Evolutionary conservation across 306 rosid species (phyloP).

Genomic region (Begonia peltatifolia): DNA sequence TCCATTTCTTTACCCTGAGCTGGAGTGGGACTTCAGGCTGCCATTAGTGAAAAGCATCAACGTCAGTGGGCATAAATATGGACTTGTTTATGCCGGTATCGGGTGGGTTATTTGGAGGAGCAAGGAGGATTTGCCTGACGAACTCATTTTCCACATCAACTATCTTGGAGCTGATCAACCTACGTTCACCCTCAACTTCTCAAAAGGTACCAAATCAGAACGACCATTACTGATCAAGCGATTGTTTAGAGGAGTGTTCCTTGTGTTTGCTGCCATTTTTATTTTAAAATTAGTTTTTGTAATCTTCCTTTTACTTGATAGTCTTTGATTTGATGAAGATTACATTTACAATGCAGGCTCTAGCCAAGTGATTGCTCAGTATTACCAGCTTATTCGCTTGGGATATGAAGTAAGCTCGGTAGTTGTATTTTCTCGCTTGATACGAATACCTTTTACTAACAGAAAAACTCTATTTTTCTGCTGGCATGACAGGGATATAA

Average conservation of each 20-base stretch:
- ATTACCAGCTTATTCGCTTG: constrained; percentile 7
- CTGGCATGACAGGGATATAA: constrained; percentile 2
- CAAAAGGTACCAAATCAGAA: neutral
- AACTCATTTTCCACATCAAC: constrained; percentile 5
- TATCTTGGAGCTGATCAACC: constrained; percentile 7
- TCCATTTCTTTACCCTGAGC: constrained; percentile 8
- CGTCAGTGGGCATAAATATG: constrained; percentile 8
- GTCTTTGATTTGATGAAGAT: neutral
- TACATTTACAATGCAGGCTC: constrained; percentile 1
- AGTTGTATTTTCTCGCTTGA: neutral
- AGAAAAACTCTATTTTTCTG: neutral
- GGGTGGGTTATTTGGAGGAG: constrained; percentile 11
- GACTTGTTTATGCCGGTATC: constrained; percentile 7
- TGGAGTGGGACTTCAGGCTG: constrained; percentile 9
- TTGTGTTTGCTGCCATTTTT: neutral
- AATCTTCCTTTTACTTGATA: neutral
- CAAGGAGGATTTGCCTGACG: constrained; percentile 1
- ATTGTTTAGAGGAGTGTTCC: no score
- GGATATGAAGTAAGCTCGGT: constrained; percentile 4
- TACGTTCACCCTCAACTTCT: constrained; percentile 5
- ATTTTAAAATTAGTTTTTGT: neutral
- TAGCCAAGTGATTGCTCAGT: constrained; percentile 8
- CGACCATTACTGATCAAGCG: no score
- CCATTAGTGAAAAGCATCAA: constrained; percentile 11
- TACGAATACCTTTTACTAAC: no score